These are phyloP conservation scores for Coccomyxa sp. DNA, from an alignment of 139 green algal genomes.

Conservation along the genomic window DNA sequence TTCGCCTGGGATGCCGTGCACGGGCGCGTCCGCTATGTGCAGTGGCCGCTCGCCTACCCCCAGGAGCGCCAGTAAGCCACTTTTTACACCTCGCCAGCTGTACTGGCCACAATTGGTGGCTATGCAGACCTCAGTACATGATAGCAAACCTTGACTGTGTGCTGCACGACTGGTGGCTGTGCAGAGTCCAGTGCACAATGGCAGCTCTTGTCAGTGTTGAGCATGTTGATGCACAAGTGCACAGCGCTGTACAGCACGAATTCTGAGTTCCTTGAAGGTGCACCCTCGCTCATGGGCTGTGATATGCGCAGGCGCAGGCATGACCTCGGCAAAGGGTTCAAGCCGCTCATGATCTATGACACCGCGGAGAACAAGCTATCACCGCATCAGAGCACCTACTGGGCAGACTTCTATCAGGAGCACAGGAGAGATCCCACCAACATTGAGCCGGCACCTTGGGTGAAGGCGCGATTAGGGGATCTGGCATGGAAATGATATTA, in stretches of 20 bases:
- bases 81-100: not conserved
- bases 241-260: not conserved
- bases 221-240: not conserved
- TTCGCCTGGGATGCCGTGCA: constrained; percentile 58
- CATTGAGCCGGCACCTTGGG: constrained; percentile 27
- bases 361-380: constrained; percentile 11
- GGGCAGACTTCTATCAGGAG: constrained; percentile 20
- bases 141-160: not conserved
- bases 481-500: not conserved
- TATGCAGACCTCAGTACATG: not conserved
- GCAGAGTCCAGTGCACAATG: not conserved
- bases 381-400: constrained; percentile 23
- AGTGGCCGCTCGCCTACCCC: constrained; percentile 51
- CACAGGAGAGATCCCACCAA: constrained; percentile 14
- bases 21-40: constrained; percentile 42
- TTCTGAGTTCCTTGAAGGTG: not conserved
- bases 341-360: constrained; percentile 41
- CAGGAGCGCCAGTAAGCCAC: constrained; percentile 19
- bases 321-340: not conserved
- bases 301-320: constrained; percentile 9
- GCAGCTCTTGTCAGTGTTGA: not conserved
- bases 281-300: not conserved
- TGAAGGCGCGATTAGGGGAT: constrained; percentile 4
- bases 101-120: not conserved
- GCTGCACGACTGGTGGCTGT: not conserved